Conservation (phyloP, 2,329 filamentous ascomycete species). For the Tolypocladium tropicale region DNA sequence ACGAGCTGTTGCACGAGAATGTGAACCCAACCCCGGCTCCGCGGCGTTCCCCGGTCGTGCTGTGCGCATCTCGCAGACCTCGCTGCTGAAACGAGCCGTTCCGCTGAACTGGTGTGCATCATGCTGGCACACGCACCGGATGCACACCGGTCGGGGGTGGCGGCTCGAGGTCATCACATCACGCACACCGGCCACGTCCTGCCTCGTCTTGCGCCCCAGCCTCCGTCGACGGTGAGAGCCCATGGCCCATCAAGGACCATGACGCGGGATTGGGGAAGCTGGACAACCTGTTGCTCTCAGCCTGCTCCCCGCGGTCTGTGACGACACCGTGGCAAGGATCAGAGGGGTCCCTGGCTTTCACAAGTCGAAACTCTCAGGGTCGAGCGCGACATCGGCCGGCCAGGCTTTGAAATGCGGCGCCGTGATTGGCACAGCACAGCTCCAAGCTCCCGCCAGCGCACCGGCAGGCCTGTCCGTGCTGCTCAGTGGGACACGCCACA, state of each 20-base stretch:
- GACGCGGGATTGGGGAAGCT: not conserved
- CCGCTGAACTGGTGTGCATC: not conserved
- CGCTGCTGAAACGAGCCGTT: not conserved
- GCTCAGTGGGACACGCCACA: not conserved
- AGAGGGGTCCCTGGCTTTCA: conserved; percentile 7
- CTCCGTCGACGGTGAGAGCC: too few species aligned
- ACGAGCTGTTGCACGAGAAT: too few species aligned
- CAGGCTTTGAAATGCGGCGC: conserved; percentile 16
- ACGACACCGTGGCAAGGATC: conserved; percentile 3
- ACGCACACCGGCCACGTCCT: not conserved
- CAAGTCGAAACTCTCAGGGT: conserved; percentile 6
- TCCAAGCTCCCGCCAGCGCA: not conserved
- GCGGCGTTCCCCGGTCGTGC: not conserved
- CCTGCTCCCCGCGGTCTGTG: not conserved
- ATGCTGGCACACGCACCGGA: too few species aligned
- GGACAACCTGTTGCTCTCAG: not conserved
- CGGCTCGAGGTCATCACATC: not conserved
- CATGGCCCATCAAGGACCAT: not conserved
- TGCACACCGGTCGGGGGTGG: not conserved
- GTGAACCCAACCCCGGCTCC: not conserved
- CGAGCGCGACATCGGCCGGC: conserved; percentile 21
- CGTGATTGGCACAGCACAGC: conserved; percentile 17
- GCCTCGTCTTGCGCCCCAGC: not conserved
- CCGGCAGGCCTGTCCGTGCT: too few species aligned
- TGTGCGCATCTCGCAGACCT: not conserved